phyloP scores from a whole-genome alignment of 257 asterid genomes.

The Datura wrightii region DNA sequence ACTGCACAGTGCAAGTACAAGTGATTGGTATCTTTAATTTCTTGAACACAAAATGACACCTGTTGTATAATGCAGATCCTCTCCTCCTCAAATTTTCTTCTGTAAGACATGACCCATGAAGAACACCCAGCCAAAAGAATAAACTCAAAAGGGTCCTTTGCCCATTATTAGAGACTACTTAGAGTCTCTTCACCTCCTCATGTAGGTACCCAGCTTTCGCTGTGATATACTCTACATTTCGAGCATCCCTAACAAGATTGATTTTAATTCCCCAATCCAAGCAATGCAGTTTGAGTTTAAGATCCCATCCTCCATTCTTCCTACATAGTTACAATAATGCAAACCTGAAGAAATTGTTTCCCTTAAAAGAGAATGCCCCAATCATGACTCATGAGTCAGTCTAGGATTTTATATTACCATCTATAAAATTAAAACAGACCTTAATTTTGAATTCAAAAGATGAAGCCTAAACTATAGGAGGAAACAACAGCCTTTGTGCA shows the following conservation, averaged over 20 bases:
- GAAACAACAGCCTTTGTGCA: background rate
- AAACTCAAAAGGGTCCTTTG: background rate
- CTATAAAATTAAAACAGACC: background rate
- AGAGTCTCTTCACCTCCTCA: background rate
- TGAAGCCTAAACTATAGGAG: background rate
- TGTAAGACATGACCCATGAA: background rate
- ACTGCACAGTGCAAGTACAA: background rate
- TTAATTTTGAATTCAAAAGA: background rate
- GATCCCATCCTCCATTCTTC: background rate
- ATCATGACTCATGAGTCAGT: background rate
- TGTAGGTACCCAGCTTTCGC: background rate
- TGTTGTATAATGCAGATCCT: background rate
- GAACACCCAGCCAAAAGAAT: constrained; percentile 10
- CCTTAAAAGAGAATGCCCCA: background rate
- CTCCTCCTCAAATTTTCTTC: background rate
- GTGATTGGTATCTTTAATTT: background rate
- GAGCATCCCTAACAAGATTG: background rate
- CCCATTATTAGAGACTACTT: background rate
- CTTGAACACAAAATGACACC: background rate
- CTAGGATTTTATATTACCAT: background rate
- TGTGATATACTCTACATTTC: background rate
- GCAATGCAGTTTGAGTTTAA: background rate
- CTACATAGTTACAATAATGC: background rate
- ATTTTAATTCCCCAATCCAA: background rate
- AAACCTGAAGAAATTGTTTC: constrained; percentile 13